These are phyloP conservation scores for Flaveria brownii DNA, from an alignment of 129 eudicot species.

Conservation along the genomic window DNA sequence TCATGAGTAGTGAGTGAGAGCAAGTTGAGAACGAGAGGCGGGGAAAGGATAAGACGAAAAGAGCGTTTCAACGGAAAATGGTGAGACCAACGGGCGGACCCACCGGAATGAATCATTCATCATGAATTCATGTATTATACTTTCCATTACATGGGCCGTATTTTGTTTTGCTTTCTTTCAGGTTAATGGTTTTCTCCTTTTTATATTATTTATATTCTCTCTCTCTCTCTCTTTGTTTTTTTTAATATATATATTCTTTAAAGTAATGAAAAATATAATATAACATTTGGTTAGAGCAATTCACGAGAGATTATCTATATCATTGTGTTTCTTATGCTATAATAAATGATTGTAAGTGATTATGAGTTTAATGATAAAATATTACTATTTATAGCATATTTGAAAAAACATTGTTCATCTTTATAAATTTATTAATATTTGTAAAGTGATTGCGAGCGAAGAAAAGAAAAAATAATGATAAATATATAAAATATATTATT, in stretches of 20 bases:
- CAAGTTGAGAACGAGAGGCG: slow-evolving; percentile 15
- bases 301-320: no score
- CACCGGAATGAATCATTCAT: slow-evolving; percentile 12
- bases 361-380: no score
- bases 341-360: no score
- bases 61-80: slow-evolving; percentile 17
- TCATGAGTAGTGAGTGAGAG: background rate
- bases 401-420: no score
- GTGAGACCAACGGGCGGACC: slow-evolving; percentile 19
- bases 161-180: slow-evolving; percentile 18
- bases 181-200: slow-evolving; percentile 9
- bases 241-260: background rate
- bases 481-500: no score
- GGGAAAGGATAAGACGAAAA: slow-evolving; percentile 21
- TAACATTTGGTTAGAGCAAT: background rate
- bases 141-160: background rate
- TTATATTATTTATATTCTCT: background rate
- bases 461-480: no score
- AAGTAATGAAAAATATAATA: background rate
- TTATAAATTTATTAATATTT: no score
- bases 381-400: no score
- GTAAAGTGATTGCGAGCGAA: no score
- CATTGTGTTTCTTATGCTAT: no score
- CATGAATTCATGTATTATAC: no score
- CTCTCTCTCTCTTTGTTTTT: no score